A percentile compares a stretch with the other conserved stretches of the same genome.
phyloP scores from a whole-genome alignment of 495 filamentous ascomycete genomes.

The Xylaria telfairii region DNA sequence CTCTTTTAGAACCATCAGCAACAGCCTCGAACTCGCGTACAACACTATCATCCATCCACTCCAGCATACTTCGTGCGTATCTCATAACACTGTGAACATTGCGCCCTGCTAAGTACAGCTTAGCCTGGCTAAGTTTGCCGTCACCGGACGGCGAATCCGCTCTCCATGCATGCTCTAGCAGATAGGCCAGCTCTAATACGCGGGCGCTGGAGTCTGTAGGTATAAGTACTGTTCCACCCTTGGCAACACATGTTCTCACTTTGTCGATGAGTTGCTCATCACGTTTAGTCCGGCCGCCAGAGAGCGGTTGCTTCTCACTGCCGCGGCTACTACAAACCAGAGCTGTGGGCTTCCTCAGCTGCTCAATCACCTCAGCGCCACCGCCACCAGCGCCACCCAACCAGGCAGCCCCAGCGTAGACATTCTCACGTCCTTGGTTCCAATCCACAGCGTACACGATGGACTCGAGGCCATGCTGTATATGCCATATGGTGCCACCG shows the following conservation, averaged over 20 bases:
- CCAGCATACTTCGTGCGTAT: constrained; percentile 91
- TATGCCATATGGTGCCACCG: constrained; percentile 98
- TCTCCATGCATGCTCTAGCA: constrained; percentile 91
- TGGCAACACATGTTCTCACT: constrained; percentile 75
- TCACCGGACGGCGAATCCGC: constrained; percentile 62
- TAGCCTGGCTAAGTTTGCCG: constrained; percentile 69
- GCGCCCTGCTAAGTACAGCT: constrained; percentile 81
- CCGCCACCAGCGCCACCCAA: constrained; percentile 77
- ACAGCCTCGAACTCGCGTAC: constrained; percentile 88
- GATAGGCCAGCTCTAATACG: constrained; percentile 89
- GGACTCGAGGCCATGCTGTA: constrained; percentile 94
- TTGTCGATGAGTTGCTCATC: constrained; percentile 85
- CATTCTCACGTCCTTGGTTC: constrained; percentile 94
- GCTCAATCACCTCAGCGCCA: constrained; percentile 90
- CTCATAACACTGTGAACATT: constrained; percentile 83
- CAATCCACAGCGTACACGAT: constrained; percentile 98
- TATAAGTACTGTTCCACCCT: constrained; percentile 92
- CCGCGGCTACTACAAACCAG: constrained; percentile 88
- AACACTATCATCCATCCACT: constrained; percentile 98
- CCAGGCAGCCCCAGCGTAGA: constrained; percentile 91
- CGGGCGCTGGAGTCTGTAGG: constrained; percentile 94
- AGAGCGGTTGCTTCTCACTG: constrained; percentile 70
- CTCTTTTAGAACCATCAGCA: constrained; percentile 55
- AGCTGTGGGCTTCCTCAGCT: constrained; percentile 89
- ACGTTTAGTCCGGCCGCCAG: constrained; percentile 75